A percentile compares a stretch with the other conserved stretches of the same genome.
Evolutionary conservation across 495 filamentous ascomycete species (phyloP).

Genomic region (Penicillium longicatenatum): DNA sequence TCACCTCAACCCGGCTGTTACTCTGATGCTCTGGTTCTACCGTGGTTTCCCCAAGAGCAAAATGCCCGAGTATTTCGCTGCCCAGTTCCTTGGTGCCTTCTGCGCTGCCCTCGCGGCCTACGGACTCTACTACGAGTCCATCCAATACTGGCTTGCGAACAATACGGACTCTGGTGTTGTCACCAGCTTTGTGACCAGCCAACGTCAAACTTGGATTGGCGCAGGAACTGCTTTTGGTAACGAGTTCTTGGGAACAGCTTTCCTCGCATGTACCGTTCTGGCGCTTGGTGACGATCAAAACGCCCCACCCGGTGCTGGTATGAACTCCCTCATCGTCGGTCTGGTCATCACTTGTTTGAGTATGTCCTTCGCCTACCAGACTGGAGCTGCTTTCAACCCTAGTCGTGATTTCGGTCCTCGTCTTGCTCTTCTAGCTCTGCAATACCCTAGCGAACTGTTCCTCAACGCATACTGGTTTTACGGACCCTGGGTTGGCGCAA

Average conservation of each 20-base stretch:
- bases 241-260: conserved; percentile 50
- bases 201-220: conserved; percentile 46
- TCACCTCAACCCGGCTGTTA: conserved; percentile 55
- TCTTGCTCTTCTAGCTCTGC: conserved; percentile 41
- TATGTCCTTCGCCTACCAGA: conserved; percentile 50
- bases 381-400: conserved; percentile 52
- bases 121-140: conserved; percentile 52
- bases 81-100: conserved; percentile 51
- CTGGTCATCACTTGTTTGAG: conserved; percentile 44
- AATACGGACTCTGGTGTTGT: conserved; percentile 39
- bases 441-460: conserved; percentile 45
- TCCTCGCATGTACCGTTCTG: conserved; percentile 49
- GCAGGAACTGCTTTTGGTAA: conserved; percentile 51
- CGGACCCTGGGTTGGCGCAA: conserved; percentile 49
- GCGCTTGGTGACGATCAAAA: conserved; percentile 59
- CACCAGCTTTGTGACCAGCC: conserved; percentile 41
- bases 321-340: conserved; percentile 52
- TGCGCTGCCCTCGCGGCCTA: conserved; percentile 47
- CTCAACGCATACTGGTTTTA: conserved; percentile 53
- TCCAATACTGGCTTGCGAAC: conserved; percentile 37
- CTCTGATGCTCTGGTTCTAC: conserved; percentile 51
- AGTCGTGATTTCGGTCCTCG: conserved; percentile 56
- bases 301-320: conserved; percentile 55
- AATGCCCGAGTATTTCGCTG: conserved; percentile 50
- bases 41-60: conserved; percentile 52